Evolutionary conservation across 331 rosid genomes (phyloP), one percentile per base, ranked within the genome.

Genomic region (Dryas integrifolia): DNA sequence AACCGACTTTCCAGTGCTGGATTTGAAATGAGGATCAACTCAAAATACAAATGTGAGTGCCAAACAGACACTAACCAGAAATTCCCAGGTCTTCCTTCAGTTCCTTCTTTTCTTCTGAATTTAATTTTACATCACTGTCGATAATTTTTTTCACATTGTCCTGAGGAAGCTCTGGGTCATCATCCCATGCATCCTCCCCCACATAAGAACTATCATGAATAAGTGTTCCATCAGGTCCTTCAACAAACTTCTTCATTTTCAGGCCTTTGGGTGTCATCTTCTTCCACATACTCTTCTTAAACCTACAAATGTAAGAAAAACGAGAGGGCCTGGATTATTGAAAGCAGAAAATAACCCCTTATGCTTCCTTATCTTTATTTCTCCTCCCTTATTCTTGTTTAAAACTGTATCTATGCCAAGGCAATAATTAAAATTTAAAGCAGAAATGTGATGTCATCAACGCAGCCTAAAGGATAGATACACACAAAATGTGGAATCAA

Each of bases 151-250:
- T 84, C 57, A 91, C 81, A 70, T 70, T 79, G 63, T 89, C 91
- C 77, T 74, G 86, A 44, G 83, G 84, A 75, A 60, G 67, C 77
- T 81, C 88, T 47, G 44, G 82, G 70, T 88, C 97, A 83, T 88
- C 92, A 81, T 84, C 88, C 97, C 97, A 94, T 72, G 98, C 98
- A 87, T 91, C 89, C 88, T 94, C 98, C 79, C 98, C 97, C 72
- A 89, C 86, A 80, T 82, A 94, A 69, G 96, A 82, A 81, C 83
- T 80, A 84, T 94, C 98, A 82, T 81, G 95, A 67, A 91, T 87
- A 77, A 88, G 82, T 24, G 91, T 85, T 80, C 98, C 97, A 79
- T 86, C 92, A 64, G 95, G 90, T 79, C 90, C 79, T 87, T 91
- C 96, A 76, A 89, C 74, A 71, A 89, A 84, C 80, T 83, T 94